Percentiles rank a stretch among this genome's conserved stretches.
Conservation (phyloP, 2,329 filamentous ascomycete species). For the Mycogone perniciosa region DNA sequence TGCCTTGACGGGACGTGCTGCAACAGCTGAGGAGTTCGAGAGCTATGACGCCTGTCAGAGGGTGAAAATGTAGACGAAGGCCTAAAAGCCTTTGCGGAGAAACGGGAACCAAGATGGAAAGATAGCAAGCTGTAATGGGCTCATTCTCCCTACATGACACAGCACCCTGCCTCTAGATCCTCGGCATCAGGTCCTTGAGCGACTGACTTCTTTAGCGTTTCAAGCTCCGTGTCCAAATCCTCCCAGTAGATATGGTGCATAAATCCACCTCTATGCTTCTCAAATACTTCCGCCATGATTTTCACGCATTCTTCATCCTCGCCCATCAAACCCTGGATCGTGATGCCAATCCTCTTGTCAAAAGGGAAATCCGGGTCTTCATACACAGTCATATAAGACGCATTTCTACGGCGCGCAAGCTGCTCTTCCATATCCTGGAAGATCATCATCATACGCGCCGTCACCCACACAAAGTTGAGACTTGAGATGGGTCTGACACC, state of each 20-base stretch:
- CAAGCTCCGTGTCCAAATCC: neutral
- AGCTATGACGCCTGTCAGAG: constrained; percentile 2
- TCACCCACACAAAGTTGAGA: constrained; percentile 29
- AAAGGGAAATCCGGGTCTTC: neutral
- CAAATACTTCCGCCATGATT: constrained; percentile 8
- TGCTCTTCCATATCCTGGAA: constrained; percentile 25
- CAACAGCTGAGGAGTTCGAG: constrained; percentile 35
- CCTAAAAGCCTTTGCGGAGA: constrained; percentile 4
- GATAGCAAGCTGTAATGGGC: constrained; percentile 4
- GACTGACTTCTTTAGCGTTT: neutral
- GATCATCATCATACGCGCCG: constrained; percentile 16
- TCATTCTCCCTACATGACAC: neutral
- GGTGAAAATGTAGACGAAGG: constrained; percentile 3
- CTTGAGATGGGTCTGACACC: constrained; percentile 22
- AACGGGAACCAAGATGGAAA: constrained; percentile 1
- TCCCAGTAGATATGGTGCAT: constrained; percentile 17
- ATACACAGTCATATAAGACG: neutral
- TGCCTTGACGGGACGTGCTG: constrained; percentile 39
- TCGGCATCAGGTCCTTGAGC: neutral
- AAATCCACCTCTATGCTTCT: constrained; percentile 3
- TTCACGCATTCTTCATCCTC: neutral
- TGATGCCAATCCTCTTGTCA: neutral
- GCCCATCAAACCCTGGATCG: neutral
- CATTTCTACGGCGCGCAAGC: constrained; percentile 22
- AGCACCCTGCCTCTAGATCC: neutral